phyloP scores from a whole-genome alignment of 169 alveolate species.

The Eimeria praecox region DNA sequence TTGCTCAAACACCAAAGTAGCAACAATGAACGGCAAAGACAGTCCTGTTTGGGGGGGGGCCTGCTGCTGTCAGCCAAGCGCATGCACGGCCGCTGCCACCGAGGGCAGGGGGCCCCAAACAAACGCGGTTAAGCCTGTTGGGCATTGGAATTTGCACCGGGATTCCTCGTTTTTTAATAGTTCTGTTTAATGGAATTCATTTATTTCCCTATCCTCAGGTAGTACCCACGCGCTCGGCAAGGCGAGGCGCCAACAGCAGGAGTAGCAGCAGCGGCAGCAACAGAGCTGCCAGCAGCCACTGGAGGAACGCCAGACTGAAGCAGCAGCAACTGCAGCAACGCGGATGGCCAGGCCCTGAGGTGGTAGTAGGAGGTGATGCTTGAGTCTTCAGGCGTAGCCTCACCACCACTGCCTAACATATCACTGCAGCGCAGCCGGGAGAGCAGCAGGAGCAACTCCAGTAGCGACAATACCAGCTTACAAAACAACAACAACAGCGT shows the following conservation, averaged over 20 bases:
- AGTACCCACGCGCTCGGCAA: background rate
- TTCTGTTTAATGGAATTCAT: background rate
- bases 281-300: background rate
- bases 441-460: conserved; percentile 6
- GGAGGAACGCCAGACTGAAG: background rate
- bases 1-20: background rate
- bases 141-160: background rate
- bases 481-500: background rate
- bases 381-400: background rate
- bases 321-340: background rate
- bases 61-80: background rate
- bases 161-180: background rate
- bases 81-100: background rate
- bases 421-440: background rate
- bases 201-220: background rate
- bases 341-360: background rate
- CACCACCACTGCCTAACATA: background rate
- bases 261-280: background rate
- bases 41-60: background rate
- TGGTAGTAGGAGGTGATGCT: background rate
- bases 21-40: background rate
- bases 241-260: too few relatives aligned
- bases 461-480: background rate
- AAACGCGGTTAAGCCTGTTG: background rate
- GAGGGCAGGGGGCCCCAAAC: background rate